A percentile compares a stretch with the other conserved stretches of the same genome.
phyloP scores from a whole-genome alignment of 495 filamentous ascomycete species.

The Aspergillus coremiiformis region DNA sequence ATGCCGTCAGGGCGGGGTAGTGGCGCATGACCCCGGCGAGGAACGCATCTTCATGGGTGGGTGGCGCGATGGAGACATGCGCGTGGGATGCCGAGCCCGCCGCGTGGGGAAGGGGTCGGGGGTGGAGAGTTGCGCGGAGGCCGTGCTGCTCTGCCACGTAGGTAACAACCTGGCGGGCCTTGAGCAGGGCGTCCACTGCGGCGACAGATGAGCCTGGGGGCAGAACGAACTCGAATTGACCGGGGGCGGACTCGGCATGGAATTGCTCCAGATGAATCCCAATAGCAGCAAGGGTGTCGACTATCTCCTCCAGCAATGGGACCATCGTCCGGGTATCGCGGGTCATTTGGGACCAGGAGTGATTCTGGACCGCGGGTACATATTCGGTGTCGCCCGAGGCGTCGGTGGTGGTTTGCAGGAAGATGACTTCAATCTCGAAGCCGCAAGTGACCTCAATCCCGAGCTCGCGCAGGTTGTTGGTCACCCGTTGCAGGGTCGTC shows the following conservation, averaged over 20 bases:
- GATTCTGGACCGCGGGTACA: constrained; percentile 24
- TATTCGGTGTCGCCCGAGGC: constrained; percentile 14
- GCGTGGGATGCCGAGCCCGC: constrained; percentile 37
- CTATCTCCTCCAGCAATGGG: constrained; percentile 57
- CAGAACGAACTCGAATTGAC: constrained; percentile 79
- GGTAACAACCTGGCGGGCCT: constrained; percentile 62
- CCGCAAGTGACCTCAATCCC: constrained; percentile 55
- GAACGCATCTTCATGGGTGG: constrained; percentile 26
- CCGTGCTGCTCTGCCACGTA: constrained; percentile 32
- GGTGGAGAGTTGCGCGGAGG: constrained; percentile 69
- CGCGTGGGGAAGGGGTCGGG: constrained; percentile 52
- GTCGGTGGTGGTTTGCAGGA: constrained; percentile 41
- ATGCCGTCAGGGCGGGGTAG: constrained; percentile 29
- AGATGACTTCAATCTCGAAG: constrained; percentile 79
- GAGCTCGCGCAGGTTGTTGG: constrained; percentile 34
- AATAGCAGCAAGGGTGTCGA: constrained; percentile 45
- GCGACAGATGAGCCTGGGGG: constrained; percentile 54
- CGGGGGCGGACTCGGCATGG: constrained; percentile 66
- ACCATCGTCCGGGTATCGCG: constrained; percentile 33
- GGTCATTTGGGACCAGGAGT: constrained; percentile 48
- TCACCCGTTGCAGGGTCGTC: constrained; percentile 43
- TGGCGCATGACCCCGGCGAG: constrained; percentile 31
- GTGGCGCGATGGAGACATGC: constrained; percentile 34
- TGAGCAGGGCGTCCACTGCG: constrained; percentile 66
- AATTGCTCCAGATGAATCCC: constrained; percentile 67